These are phyloP conservation scores for Kluyveromyces nonfermentans DNA, from an alignment of 805 yeast species.

Conservation along the genomic window DNA sequence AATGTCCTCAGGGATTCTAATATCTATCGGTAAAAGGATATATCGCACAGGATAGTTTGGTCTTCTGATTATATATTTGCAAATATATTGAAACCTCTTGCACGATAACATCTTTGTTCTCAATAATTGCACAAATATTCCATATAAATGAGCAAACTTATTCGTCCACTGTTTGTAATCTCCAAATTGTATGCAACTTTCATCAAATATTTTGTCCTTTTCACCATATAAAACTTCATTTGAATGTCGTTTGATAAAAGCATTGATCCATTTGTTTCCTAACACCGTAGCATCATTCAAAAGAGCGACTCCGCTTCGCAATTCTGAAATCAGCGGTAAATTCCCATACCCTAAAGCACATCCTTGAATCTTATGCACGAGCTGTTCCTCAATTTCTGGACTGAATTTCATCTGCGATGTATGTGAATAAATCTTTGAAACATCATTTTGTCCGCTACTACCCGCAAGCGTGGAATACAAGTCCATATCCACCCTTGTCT, in stretches of 20 bases:
- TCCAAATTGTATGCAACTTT: slow-evolving; percentile 9
- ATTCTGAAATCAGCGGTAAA: slow-evolving; percentile 12
- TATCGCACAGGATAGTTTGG: neutral
- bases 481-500: neutral
- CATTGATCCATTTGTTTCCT: slow-evolving; percentile 20
- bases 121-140: slow-evolving; percentile 13
- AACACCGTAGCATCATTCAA: slow-evolving; percentile 1
- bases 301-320: slow-evolving; percentile 9
- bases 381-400: slow-evolving; percentile 11
- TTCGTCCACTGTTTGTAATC: slow-evolving; percentile 12
- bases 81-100: slow-evolving; percentile 1
- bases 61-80: neutral
- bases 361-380: slow-evolving; percentile 10
- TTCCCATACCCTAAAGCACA: slow-evolving; percentile 16
- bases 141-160: slow-evolving; percentile 14
- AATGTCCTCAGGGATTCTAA: neutral
- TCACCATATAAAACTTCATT: slow-evolving; percentile 16
- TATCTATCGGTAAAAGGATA: neutral
- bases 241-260: slow-evolving; percentile 18
- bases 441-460: neutral
- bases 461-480: neutral
- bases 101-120: slow-evolving; percentile 8
- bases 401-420: slow-evolving; percentile 20
- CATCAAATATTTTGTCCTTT: neutral
- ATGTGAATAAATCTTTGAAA: slow-evolving; percentile 7